Conservation (phyloP, 1,284 basidiomycete genomes). For the Leccinum subfulvum region DNA sequence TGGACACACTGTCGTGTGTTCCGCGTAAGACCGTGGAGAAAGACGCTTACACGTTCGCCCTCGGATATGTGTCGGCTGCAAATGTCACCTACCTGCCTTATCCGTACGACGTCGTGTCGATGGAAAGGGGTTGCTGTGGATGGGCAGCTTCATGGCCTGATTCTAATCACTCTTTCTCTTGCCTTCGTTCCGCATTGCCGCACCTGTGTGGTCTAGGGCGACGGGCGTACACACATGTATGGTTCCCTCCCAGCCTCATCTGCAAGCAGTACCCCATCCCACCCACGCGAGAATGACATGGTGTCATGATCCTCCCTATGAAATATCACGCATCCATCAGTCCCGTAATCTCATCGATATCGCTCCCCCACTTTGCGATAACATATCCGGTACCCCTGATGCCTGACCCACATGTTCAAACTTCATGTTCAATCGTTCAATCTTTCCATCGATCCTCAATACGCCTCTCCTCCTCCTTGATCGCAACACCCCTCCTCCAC, state of each 20-base stretch:
- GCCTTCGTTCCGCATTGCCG: constrained; percentile 1
- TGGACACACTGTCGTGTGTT: constrained; percentile 6
- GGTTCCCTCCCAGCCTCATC: constrained; percentile 3
- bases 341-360: constrained; percentile 20
- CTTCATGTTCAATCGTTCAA: not conserved
- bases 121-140: constrained; percentile 26
- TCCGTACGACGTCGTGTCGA: constrained; percentile 13
- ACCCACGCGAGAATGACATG: constrained; percentile 14
- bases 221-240: not conserved
- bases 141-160: constrained; percentile 14
- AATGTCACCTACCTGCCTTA: constrained; percentile 12
- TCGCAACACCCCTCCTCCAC: constrained; percentile 6
- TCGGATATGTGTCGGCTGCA: constrained; percentile 5
- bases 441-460: constrained; percentile 23
- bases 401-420: not conserved
- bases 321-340: constrained; percentile 7
- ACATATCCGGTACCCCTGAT: constrained; percentile 4
- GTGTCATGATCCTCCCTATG: constrained; percentile 13
- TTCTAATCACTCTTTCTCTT: constrained; percentile 9
- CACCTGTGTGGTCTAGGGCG: constrained; percentile 19
- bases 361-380: constrained; percentile 1
- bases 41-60: not conserved
- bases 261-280: not conserved
- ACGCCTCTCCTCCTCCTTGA: constrained; percentile 9
- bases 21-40: constrained; percentile 11